Evolutionary conservation across 805 yeast genomes (phyloP).

Genomic region (Candida vartiovaarae): DNA sequence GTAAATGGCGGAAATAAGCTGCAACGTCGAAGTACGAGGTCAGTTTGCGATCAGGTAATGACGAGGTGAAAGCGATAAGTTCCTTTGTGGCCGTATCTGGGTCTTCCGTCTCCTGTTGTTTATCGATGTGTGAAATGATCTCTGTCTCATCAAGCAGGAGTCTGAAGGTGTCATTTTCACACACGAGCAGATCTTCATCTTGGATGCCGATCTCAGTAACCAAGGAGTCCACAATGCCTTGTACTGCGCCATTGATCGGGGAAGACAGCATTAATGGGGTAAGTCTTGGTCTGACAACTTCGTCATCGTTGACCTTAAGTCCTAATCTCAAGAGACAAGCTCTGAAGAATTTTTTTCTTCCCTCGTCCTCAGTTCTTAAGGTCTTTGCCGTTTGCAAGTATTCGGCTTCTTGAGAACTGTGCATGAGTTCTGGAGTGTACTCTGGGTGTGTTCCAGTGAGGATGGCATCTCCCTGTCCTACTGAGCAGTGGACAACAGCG

Average conservation of each 20-base stretch:
- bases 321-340: slow-evolving; percentile 55
- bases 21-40: slow-evolving; percentile 72
- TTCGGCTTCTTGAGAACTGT: slow-evolving; percentile 26
- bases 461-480: slow-evolving; percentile 71
- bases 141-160: slow-evolving; percentile 32
- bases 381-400: slow-evolving; percentile 30
- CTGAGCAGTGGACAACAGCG: slow-evolving; percentile 61
- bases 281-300: slow-evolving; percentile 49
- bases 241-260: slow-evolving; percentile 24
- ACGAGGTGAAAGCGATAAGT: slow-evolving; percentile 38
- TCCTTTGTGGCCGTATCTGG: slow-evolving; percentile 52
- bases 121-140: slow-evolving; percentile 17
- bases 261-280: slow-evolving; percentile 61
- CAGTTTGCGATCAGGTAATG: slow-evolving; percentile 40
- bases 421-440: slow-evolving; percentile 51
- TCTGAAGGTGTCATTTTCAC: slow-evolving; percentile 50
- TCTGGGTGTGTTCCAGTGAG: slow-evolving; percentile 91
- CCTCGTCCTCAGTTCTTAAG: slow-evolving; percentile 36
- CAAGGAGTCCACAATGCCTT: slow-evolving; percentile 22
- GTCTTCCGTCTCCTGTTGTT: slow-evolving; percentile 38
- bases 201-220: slow-evolving; percentile 29
- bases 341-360: slow-evolving; percentile 50
- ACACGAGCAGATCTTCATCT: slow-evolving; percentile 36
- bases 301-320: slow-evolving; percentile 54
- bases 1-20: slow-evolving; percentile 43